Evolutionary conservation across 305 asterid genomes (phyloP).

Genomic region (Solanum chacoense): DNA sequence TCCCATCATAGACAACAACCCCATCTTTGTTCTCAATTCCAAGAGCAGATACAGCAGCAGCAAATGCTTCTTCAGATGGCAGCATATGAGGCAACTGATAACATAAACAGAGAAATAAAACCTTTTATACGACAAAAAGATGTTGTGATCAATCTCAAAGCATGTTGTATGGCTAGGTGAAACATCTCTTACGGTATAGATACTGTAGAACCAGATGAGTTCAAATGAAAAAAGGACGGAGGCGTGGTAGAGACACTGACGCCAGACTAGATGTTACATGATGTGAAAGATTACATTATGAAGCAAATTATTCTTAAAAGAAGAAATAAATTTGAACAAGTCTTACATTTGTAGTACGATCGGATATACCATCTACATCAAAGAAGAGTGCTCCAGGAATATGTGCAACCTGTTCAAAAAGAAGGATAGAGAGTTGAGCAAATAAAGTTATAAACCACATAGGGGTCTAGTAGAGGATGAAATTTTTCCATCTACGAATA

Average conservation of each 20-base stretch:
- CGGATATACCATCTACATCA: constrained; percentile 82
- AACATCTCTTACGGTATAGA: not conserved
- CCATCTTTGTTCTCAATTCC: constrained; percentile 84
- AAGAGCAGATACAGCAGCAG: constrained; percentile 96
- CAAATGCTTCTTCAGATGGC: constrained; percentile 94
- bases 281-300: not conserved
- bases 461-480: not conserved
- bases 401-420: constrained; percentile 70
- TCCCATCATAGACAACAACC: constrained; percentile 89
- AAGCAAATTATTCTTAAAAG: not conserved
- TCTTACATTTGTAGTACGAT: constrained; percentile 69
- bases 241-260: not conserved
- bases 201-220: not conserved
- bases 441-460: not conserved
- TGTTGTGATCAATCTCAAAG: not conserved
- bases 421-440: not conserved
- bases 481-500: not conserved
- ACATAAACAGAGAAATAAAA: not conserved
- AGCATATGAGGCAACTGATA: constrained; percentile 92
- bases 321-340: not conserved
- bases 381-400: constrained; percentile 99
- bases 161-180: not conserved
- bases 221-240: not conserved
- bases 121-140: not conserved
- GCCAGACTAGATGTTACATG: not conserved